phyloP scores from a whole-genome alignment of 192 early-diverging fungal species.

The Phycomyces blakesleeanus region DNA sequence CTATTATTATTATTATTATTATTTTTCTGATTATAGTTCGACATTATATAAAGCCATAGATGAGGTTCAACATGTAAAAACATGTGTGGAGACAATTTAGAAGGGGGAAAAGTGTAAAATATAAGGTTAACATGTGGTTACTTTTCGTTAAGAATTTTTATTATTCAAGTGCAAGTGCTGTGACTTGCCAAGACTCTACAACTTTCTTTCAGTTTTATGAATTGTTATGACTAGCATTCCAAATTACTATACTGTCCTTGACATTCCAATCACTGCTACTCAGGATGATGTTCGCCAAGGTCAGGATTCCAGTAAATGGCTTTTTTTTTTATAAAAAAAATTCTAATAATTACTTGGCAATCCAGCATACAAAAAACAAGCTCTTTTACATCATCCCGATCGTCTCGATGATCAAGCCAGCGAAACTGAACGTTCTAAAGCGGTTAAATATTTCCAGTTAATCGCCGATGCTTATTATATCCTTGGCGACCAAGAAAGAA shows the following conservation, averaged over 20 bases:
- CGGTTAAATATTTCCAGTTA: constrained; percentile 23
- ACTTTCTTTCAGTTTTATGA: neutral
- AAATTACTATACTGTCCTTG: constrained; percentile 18
- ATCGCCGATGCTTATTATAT: constrained; percentile 34
- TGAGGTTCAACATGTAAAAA: too few species aligned
- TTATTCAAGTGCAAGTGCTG: too few species aligned
- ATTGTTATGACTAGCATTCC: constrained; percentile 7
- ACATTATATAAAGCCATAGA: too few species aligned
- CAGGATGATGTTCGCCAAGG: constrained; percentile 25
- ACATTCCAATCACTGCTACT: neutral
- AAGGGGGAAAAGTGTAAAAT: too few species aligned
- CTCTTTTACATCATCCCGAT: constrained; percentile 31
- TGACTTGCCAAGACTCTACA: too few species aligned
- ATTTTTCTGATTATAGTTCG: too few species aligned
- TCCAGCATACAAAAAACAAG: constrained; percentile 34
- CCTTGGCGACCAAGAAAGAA: constrained; percentile 17
- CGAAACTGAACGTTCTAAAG: constrained; percentile 17
- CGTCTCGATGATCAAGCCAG: constrained; percentile 15
- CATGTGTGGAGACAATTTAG: too few species aligned
- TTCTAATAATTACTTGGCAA: too few species aligned
- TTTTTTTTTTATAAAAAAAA: too few species aligned
- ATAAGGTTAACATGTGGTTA: too few species aligned
- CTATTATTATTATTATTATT: too few species aligned
- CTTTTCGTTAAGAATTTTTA: too few species aligned
- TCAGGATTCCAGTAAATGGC: neutral